These are phyloP conservation scores for Colletotrichum tamarilloi DNA, from an alignment of 2,329 filamentous ascomycete species.

Conservation along the genomic window DNA sequence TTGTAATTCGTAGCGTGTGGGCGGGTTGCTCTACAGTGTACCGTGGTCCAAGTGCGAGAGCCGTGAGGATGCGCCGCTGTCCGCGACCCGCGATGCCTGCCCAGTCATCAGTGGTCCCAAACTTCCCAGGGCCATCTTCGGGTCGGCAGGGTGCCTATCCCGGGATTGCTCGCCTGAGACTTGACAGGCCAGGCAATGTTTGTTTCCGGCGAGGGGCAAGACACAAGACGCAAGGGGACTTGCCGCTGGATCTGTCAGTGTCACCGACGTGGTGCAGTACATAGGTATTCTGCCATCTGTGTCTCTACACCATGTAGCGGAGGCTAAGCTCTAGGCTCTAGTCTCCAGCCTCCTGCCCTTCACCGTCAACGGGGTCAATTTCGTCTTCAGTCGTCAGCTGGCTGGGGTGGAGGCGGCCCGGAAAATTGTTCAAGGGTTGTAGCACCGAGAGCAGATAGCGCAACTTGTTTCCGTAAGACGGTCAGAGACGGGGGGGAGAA, in stretches of 20 bases:
- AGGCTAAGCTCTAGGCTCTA: not conserved
- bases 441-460: not conserved
- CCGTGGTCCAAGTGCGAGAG: not conserved
- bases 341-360: not conserved
- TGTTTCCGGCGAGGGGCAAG: constrained; percentile 19
- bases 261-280: not conserved
- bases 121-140: not conserved
- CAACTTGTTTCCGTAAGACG: not conserved
- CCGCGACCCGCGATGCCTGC: not conserved
- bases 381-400: not conserved
- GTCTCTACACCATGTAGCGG: not conserved
- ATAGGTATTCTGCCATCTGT: not conserved
- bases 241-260: not conserved
- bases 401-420: not conserved
- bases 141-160: constrained; percentile 22
- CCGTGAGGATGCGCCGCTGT: not conserved
- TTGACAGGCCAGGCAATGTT: constrained; percentile 23
- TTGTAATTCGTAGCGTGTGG: not conserved
- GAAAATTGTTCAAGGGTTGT: not conserved
- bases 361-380: not conserved
- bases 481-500: too few species aligned
- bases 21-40: not conserved
- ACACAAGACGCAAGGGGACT: not conserved
- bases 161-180: constrained; percentile 19
- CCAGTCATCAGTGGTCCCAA: not conserved